Evolutionary conservation across 192 early-diverging fungal genomes (phyloP).

Genomic region (Umbelopsis isabellina): DNA sequence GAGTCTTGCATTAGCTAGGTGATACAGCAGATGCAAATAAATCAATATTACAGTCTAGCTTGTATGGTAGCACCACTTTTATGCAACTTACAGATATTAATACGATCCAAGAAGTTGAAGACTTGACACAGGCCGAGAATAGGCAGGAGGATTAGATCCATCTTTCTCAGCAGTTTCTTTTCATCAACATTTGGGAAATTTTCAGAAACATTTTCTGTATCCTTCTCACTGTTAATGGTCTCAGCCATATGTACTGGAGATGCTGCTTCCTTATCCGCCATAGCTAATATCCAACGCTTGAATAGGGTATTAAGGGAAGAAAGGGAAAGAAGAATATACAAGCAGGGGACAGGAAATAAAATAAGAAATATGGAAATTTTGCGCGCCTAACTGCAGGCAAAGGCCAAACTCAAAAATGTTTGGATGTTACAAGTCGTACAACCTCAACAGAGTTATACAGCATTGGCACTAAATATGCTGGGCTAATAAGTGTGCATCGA

Average conservation of each 20-base stretch:
- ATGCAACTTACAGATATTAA: constrained; percentile 24
- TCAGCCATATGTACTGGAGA: background rate
- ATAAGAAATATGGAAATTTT: background rate
- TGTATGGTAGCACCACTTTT: background rate
- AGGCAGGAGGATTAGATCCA: constrained; percentile 21
- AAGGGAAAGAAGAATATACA: background rate
- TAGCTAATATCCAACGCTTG: background rate
- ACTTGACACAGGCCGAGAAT: constrained; percentile 20
- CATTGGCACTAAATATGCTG: background rate
- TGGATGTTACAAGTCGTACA: background rate
- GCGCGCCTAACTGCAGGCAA: background rate
- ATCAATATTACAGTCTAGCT: background rate
- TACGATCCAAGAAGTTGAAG: constrained; percentile 23
- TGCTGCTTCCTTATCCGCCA: background rate
- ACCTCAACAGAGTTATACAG: background rate
- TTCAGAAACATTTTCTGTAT: background rate
- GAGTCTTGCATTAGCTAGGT: constrained; percentile 59
- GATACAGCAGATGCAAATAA: constrained; percentile 10
- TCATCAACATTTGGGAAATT: constrained; percentile 18
- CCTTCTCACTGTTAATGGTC: constrained; percentile 3
- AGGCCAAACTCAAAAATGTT: background rate
- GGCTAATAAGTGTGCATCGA: background rate
- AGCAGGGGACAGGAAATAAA: background rate
- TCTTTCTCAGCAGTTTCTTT: constrained; percentile 17
- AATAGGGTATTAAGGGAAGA: background rate